Conservation (phyloP, 495 filamentous ascomycete species). For the Talaromyces stipitatus region DNA sequence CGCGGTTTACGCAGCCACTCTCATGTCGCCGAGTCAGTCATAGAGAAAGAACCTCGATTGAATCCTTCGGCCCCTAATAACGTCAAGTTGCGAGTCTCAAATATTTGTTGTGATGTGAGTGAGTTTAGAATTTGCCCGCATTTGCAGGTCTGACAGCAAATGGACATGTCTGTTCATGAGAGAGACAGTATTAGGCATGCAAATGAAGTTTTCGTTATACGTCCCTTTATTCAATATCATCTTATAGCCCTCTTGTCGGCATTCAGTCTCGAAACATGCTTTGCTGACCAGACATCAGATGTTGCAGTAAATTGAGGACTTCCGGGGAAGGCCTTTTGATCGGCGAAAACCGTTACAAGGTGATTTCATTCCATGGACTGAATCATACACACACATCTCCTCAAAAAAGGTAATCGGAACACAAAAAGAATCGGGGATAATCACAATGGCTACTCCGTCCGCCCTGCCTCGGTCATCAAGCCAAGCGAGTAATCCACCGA, state of each 20-base stretch:
- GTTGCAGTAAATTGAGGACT: neutral
- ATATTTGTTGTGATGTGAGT: neutral
- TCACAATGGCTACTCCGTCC: conserved; percentile 50
- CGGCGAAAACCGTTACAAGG: neutral
- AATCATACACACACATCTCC: neutral
- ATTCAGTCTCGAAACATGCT: neutral
- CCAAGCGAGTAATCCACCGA: conserved; percentile 55
- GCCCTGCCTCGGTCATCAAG: conserved; percentile 55
- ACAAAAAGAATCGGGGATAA: neutral
- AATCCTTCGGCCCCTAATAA: neutral
- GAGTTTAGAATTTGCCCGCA: neutral
- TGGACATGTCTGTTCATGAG: neutral
- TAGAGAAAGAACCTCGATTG: neutral
- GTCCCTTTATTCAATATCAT: too few species aligned
- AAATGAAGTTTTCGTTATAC: too few species aligned
- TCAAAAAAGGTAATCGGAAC: neutral
- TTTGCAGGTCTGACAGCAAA: neutral
- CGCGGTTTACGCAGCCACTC: neutral
- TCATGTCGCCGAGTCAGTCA: neutral
- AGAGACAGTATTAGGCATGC: too few species aligned
- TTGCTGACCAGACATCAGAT: neutral
- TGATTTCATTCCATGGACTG: neutral
- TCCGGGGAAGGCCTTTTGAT: neutral
- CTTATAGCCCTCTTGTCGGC: neutral
- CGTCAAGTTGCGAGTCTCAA: neutral